Conservation (phyloP, 2,329 filamentous ascomycete species). For the Epichloe hybrida region DNA sequence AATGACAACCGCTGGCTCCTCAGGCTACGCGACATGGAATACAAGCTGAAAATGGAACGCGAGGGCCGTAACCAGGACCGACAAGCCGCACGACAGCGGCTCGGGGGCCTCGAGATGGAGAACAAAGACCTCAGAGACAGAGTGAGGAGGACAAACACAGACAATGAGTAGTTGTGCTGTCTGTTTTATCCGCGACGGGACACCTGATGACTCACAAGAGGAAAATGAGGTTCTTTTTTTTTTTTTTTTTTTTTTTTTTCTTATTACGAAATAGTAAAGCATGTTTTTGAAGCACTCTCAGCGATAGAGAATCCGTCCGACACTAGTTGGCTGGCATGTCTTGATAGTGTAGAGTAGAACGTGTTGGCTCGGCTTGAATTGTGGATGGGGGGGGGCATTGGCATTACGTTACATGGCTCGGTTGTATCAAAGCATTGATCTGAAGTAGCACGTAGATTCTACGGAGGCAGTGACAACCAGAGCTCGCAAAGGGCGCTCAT, state of each 20-base stretch:
- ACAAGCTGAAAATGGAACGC: conserved; percentile 76
- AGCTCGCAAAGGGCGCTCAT: too few relatives aligned
- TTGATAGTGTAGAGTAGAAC: neutral
- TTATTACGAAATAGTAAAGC: neutral
- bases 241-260: too few relatives aligned
- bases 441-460: too few relatives aligned
- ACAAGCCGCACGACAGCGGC: conserved; percentile 63
- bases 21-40: conserved; percentile 73
- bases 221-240: neutral
- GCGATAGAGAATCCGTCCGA: neutral
- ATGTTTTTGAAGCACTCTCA: neutral
- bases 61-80: conserved; percentile 78
- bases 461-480: too few relatives aligned
- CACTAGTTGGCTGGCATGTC: neutral
- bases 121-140: conserved; percentile 56
- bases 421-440: too few relatives aligned
- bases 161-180: conserved; percentile 5
- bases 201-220: neutral
- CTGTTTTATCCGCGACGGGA: conserved; percentile 1
- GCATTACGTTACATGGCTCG: too few relatives aligned
- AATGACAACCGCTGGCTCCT: conserved; percentile 71
- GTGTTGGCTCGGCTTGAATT: neutral
- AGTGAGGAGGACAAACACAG: conserved; percentile 29
- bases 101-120: conserved; percentile 63
- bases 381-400: too few relatives aligned